Evolutionary conservation across 352 stramenopile species (phyloP).

Genomic region (Albugo laibachii): DNA sequence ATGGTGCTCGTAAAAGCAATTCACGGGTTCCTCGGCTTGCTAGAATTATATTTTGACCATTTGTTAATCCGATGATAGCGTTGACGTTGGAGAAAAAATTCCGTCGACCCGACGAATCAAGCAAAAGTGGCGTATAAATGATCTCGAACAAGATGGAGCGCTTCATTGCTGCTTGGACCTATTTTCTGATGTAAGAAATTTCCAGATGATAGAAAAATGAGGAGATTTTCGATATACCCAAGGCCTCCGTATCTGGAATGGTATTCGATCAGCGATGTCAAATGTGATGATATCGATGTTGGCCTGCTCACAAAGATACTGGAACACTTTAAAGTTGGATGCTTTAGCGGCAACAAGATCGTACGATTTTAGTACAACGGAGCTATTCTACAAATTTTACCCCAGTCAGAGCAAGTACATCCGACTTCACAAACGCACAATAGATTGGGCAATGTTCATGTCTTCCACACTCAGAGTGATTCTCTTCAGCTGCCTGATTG

Average conservation of each 20-base stretch:
- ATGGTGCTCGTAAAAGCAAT: conserved; percentile 55
- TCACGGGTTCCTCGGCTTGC: conserved; percentile 51
- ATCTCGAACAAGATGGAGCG: conserved; percentile 62
- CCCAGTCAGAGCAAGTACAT: background rate
- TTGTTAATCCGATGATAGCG: conserved; percentile 50
- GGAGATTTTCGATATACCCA: conserved; percentile 17
- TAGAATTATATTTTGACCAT: conserved; percentile 44
- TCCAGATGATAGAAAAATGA: background rate
- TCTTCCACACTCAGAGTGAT: conserved; percentile 64
- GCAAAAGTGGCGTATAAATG: conserved; percentile 53
- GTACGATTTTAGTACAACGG: conserved; percentile 37
- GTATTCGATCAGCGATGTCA: conserved; percentile 52
- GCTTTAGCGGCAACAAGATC: conserved; percentile 61
- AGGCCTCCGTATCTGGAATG: conserved; percentile 58
- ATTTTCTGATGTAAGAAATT: background rate
- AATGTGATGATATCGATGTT: conserved; percentile 72
- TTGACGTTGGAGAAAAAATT: conserved; percentile 79
- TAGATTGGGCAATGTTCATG: conserved; percentile 27
- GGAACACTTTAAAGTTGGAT: conserved; percentile 44
- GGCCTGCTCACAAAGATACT: conserved; percentile 60
- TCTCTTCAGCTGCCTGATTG: conserved; percentile 36
- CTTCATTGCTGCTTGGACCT: conserved; percentile 52
- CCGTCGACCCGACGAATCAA: conserved; percentile 44
- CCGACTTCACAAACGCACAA: conserved; percentile 16
- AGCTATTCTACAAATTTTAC: conserved; percentile 18